Evolutionary conservation across 1,139 yeast species (phyloP).

Genomic region (Entelexis sorbosivorans): DNA sequence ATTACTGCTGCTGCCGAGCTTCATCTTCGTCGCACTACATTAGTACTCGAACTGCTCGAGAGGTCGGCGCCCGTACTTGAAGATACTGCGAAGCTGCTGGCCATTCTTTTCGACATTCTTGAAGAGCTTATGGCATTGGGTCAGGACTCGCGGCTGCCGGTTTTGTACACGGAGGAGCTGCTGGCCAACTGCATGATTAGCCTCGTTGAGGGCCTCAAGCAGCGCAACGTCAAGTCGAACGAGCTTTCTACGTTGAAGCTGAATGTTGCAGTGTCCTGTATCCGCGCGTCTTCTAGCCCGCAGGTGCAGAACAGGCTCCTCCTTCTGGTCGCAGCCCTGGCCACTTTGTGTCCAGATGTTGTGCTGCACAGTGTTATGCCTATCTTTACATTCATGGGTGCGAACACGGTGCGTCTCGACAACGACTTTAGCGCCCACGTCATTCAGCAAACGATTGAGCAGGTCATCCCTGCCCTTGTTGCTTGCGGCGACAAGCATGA

Average conservation of each 20-base stretch:
- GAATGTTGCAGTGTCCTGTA: slow-evolving; percentile 80
- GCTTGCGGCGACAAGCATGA: slow-evolving; percentile 39
- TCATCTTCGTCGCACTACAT: slow-evolving; percentile 68
- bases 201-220: slow-evolving; percentile 41
- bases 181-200: slow-evolving; percentile 77
- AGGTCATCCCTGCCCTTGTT: slow-evolving; percentile 85
- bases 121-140: slow-evolving; percentile 84
- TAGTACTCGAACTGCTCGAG: slow-evolving; percentile 71
- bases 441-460: slow-evolving; percentile 80
- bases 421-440: slow-evolving; percentile 90
- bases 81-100: slow-evolving; percentile 37
- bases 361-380: slow-evolving; percentile 97
- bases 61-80: slow-evolving; percentile 18
- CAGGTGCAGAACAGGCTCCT: slow-evolving; percentile 86
- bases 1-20: slow-evolving; percentile 45
- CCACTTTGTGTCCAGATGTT: slow-evolving; percentile 79
- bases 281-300: slow-evolving; percentile 79
- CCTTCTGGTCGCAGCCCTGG: slow-evolving; percentile 76
- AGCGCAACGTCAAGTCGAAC: slow-evolving; percentile 22
- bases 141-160: slow-evolving; percentile 83
- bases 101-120: slow-evolving; percentile 48
- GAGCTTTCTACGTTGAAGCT: slow-evolving; percentile 67
- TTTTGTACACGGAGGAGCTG: slow-evolving; percentile 80
- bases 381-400: slow-evolving; percentile 97
- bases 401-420: slow-evolving; percentile 91